Evolutionary conservation across 345 rosid species (phyloP), one percentile per base, ranked within the genome.

Genomic region (Stellera chamaejasme): DNA sequence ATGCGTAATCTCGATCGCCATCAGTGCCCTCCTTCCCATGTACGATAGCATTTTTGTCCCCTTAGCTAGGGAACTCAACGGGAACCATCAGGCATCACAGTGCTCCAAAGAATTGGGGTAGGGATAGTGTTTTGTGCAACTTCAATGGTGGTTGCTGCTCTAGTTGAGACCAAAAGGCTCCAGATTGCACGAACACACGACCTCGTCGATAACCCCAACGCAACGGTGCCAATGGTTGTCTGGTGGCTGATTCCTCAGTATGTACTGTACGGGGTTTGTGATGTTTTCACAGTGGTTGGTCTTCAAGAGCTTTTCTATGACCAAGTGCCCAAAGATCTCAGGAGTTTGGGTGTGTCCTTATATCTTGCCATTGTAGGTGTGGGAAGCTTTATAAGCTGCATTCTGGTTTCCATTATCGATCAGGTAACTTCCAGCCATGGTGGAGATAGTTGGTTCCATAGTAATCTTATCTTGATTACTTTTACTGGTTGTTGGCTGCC

Each of bases 41-140:
- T 82, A 82, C 41, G 88, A 71, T 16, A 75, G 74, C 6, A 10
- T 79, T 52, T 63, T 79, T 2, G 83, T 82, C 59, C 81, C 88
- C 16, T 13, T 68, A 0, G 69, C 64, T 42, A 58, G 71, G 61
- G 48, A 48, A 10, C 16, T 67, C 26, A 70, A 69, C 11, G 26
- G 27, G 13, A 63, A 56, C 36, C 69, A 5, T 54, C 59, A 11
- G 75, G 75, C 27, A 69, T 74, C 51, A 69, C 74, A 42, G 62
- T 46, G 43, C 74, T 74, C 27, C 72, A 69, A 10, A 70, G 79
- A 51, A 64, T 70, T 41, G 61, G 62, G 45, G 64, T 27, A 1
- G 70, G 75, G 10, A 64, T 70, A 58, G 26, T 67, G 52, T 56
- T 75, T 43, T 67, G 70, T 14, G 32, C 48, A 5, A 2, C 67